Percentiles rank a stretch among this genome's conserved stretches.
Conservation (phyloP, 225 moss, liverwort and hornwort genomes). For the Asterella californica region DNA sequence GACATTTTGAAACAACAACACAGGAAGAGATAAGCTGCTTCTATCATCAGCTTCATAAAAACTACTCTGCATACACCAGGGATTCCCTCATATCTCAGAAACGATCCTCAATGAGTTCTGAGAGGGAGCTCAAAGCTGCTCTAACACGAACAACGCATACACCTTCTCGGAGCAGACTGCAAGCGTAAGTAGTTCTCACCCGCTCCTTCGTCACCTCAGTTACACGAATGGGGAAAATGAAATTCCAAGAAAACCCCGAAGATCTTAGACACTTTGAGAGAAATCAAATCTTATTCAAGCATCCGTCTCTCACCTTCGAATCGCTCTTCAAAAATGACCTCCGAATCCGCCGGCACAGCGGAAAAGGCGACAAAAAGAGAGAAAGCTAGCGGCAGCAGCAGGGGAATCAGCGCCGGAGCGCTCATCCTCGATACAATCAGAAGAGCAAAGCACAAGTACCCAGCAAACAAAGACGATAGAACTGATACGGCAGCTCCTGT, state of each 20-base stretch:
- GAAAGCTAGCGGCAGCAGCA: background rate
- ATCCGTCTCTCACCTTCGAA: conserved; percentile 38
- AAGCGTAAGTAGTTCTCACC: background rate
- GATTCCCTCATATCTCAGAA: background rate
- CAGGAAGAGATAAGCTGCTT: background rate
- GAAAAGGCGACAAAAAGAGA: background rate
- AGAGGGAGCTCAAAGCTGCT: background rate
- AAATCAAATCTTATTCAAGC: background rate
- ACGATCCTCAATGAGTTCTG: background rate
- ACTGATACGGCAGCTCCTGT: no score
- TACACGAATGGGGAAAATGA: background rate
- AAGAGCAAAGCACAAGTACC: background rate
- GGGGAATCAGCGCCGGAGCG: conserved; percentile 24
- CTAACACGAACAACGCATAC: background rate
- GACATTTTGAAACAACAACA: background rate
- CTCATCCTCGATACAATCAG: conserved; percentile 24
- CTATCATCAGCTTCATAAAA: background rate
- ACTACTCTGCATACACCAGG: background rate
- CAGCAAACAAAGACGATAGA: no score
- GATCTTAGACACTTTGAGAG: background rate
- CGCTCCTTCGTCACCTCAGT: background rate
- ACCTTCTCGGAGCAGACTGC: background rate
- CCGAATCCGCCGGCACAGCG: conserved; percentile 28
- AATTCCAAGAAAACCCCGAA: background rate
- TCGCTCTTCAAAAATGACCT: conserved; percentile 55